phyloP scores from a whole-genome alignment of 495 filamentous ascomycete species.

The Achaetomiella virescens region DNA sequence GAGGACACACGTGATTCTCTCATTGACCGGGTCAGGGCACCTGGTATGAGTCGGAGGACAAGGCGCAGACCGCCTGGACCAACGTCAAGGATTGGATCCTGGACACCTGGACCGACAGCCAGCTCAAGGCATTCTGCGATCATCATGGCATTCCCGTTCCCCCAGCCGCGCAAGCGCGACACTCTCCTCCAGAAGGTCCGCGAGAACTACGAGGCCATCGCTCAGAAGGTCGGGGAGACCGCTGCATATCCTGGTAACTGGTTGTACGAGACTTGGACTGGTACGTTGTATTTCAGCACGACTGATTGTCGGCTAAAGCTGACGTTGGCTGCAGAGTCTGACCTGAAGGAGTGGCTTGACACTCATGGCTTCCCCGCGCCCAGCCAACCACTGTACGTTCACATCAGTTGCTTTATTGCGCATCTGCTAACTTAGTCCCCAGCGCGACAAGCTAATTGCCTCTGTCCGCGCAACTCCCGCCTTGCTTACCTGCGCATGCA shows the following conservation, averaged over 20 bases:
- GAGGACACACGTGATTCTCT: conserved; percentile 60
- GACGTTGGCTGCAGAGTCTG: conserved; percentile 48
- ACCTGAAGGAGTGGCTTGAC: conserved; percentile 73
- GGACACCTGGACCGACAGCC: conserved; percentile 66
- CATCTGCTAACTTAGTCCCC: conserved; percentile 1
- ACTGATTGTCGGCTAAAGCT: neutral
- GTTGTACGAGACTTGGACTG: conserved; percentile 82
- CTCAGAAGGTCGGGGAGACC: conserved; percentile 79
- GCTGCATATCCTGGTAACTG: conserved; percentile 88
- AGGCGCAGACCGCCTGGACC: conserved; percentile 59
- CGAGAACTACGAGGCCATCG: conserved; percentile 71
- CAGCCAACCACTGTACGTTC: conserved; percentile 60
- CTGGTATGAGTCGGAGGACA: conserved; percentile 74
- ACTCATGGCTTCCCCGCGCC: conserved; percentile 82
- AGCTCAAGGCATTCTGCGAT: conserved; percentile 89
- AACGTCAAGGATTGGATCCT: conserved; percentile 88
- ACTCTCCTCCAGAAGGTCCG: conserved; percentile 70
- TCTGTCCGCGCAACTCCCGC: conserved; percentile 82
- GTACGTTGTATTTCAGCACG: conserved; percentile 36
- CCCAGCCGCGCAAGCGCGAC: conserved; percentile 81
- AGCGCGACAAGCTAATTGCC: conserved; percentile 83
- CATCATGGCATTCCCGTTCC: conserved; percentile 77
- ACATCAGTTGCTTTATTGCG: neutral
- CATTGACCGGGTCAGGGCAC: conserved; percentile 55
- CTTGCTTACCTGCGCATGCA: conserved; percentile 61